These are phyloP conservation scores for Glebionis coronaria DNA, from an alignment of 129 eudicot species.

Conservation along the genomic window DNA sequence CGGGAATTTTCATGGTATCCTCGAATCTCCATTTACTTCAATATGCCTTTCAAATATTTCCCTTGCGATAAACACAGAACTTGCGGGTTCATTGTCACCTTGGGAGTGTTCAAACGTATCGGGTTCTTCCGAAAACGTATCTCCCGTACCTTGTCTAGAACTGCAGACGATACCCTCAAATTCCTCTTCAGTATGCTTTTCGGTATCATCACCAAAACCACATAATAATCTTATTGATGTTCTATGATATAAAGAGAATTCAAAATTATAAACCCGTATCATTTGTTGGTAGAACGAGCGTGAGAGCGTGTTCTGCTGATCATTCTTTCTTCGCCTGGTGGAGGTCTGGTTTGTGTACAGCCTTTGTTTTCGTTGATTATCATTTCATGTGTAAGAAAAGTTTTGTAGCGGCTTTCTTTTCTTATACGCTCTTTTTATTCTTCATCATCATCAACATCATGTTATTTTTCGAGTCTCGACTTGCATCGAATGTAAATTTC, in stretches of 20 bases:
- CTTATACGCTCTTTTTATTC: slow-evolving; percentile 24
- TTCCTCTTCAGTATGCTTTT: slow-evolving; percentile 39
- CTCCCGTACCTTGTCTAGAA: slow-evolving; percentile 75
- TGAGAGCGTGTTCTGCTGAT: slow-evolving; percentile 29
- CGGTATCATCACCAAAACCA: slow-evolving; percentile 20
- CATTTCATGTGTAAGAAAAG: slow-evolving; percentile 73
- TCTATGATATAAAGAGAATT: slow-evolving; percentile 31
- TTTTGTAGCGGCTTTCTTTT: slow-evolving; percentile 66
- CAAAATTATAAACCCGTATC: slow-evolving; percentile 20
- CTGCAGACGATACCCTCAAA: slow-evolving; percentile 37
- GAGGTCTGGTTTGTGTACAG: slow-evolving; percentile 69
- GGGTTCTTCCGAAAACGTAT: slow-evolving; percentile 57
- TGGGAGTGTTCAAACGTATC: slow-evolving; percentile 76
- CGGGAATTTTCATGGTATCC: slow-evolving; percentile 57
- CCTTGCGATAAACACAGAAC: slow-evolving; percentile 35
- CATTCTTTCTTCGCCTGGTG: slow-evolving; percentile 22
- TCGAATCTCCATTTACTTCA: slow-evolving; percentile 68
- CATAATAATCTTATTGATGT: slow-evolving; percentile 38
- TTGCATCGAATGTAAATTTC: slow-evolving; percentile 34
- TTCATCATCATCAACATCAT: slow-evolving; percentile 25
- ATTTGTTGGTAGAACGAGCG: slow-evolving; percentile 38
- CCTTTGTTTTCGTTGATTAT: slow-evolving; percentile 40
- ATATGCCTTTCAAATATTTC: slow-evolving; percentile 59
- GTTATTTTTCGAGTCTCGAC: slow-evolving; percentile 17
- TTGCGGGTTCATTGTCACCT: slow-evolving; percentile 23